Evolutionary conservation across 2,329 filamentous ascomycete genomes (phyloP).

Genomic region (Fusarium sp.): DNA sequence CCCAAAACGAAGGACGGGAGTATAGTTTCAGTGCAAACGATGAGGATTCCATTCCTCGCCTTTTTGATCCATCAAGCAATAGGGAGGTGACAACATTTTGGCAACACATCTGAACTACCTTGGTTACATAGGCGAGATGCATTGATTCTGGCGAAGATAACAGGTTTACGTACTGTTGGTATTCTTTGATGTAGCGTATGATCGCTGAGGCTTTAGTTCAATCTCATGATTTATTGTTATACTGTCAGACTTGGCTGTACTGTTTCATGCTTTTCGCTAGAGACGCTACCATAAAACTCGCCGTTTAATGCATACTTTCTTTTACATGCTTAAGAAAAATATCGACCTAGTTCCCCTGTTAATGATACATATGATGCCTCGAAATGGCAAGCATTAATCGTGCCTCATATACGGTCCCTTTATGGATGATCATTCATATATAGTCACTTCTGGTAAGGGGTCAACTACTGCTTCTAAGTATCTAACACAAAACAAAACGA

Average conservation of each 20-base stretch:
- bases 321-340: background rate
- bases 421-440: fast-evolving
- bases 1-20: no score
- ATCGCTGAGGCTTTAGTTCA: fast-evolving
- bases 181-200: no score
- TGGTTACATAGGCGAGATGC: background rate
- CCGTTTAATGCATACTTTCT: no score
- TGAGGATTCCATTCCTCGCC: background rate
- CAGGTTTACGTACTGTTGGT: background rate
- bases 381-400: fast-evolving
- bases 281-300: no score
- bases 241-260: background rate
- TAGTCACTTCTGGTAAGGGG: no score
- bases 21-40: background rate
- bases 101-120: background rate
- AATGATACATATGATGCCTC: background rate
- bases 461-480: no score
- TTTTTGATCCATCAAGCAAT: background rate
- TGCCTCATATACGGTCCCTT: no score
- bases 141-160: background rate
- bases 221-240: background rate
- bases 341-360: fast-evolving
- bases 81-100: background rate
- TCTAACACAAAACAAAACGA: background rate
- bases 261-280: fast-evolving